Evolutionary conservation across 1,284 basidiomycete species (phyloP), one percentile per base, ranked within the genome.

Genomic region (Ustilago nuda): DNA sequence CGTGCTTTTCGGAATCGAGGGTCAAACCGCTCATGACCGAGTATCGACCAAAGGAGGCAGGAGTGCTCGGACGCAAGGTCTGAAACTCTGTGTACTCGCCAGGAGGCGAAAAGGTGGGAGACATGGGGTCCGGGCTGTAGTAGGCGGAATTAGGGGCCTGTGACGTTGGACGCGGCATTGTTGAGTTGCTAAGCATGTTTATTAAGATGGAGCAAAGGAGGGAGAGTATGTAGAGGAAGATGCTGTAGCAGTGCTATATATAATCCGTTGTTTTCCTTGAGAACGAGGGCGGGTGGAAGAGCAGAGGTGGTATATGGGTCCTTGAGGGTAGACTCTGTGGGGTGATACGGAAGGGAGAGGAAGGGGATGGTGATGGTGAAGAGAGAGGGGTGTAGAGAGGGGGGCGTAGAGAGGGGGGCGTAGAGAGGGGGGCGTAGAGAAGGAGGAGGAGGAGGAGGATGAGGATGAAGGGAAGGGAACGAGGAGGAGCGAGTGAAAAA

Each of bases 61-160:
- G 72, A 27, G 74, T 76, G 43, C 63, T 66, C 15, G 74, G 74
- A 54, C 74, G 65, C 9, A 76, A 60, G 11, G 66, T 69, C 39
- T 76, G 69, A 43, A 76, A 76, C 54, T 72, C 69, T 45, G 62
- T 69, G 54, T 76, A 72, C 13, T 76, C 66, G 54, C 58, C 69
- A 8, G 66, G 74, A 52, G 69, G 69, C 11, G 74, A 76, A 50
- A 76, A 76, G 7, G 74, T 76, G 48, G 74, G 74, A 7, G 70
- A 66, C 55, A 53, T 61, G 56, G 74, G 74, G 36, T 72, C 69
- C 1, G 70, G 74, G 41, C 62, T 68, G 55, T 72, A 76, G 56
- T 76, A 72, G 51, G 35, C 52, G 46, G 68, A 61, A n/a, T 27
- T 12, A 30, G 65, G 65, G 23, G 61, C 27, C 11, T 36, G 51